These are phyloP conservation scores for Metschnikowia lochheadii DNA, from an alignment of 805 yeast species.

Conservation along the genomic window DNA sequence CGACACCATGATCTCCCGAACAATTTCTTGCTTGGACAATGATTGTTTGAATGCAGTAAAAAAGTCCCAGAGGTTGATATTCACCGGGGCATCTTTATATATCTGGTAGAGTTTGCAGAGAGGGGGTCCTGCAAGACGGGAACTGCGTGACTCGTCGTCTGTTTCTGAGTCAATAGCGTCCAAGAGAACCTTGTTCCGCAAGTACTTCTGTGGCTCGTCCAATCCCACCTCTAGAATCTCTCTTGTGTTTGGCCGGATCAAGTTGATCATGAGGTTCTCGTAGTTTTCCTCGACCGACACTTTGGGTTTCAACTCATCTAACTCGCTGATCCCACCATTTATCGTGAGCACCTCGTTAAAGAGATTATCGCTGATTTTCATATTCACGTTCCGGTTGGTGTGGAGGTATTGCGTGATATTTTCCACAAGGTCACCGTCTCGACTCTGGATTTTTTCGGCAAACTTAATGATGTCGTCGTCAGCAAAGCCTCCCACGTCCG, in stretches of 20 bases:
- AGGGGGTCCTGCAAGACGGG: constrained; percentile 14
- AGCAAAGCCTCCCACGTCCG: constrained; percentile 1
- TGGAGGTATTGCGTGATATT: constrained; percentile 18
- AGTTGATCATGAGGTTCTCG: constrained; percentile 35
- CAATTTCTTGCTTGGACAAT: constrained; percentile 26
- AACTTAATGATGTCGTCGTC: constrained; percentile 11
- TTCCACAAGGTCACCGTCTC: constrained; percentile 5
- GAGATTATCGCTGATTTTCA: constrained; percentile 23
- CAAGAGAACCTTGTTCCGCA: constrained; percentile 15
- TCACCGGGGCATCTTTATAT: constrained; percentile 73
- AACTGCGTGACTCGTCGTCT: background rate
- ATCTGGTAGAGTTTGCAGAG: constrained; percentile 53
- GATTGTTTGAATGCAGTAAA: constrained; percentile 57
- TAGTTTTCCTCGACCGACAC: constrained; percentile 33
- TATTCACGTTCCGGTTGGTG: constrained; percentile 14
- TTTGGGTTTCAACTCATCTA: constrained; percentile 11
- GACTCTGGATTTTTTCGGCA: background rate
- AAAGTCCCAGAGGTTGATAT: constrained; percentile 65
- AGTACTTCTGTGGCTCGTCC: constrained; percentile 27
- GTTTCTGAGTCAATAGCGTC: background rate
- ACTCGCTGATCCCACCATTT: constrained; percentile 23
- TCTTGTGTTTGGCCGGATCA: constrained; percentile 36
- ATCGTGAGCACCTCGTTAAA: constrained; percentile 33
- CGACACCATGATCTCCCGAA: constrained; percentile 12
- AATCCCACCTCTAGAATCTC: constrained; percentile 28